Percentiles rank a stretch among this genome's conserved stretches.
Evolutionary conservation across 768 basidiomycete species (phyloP).

Genomic region (Kwoniella europaea): DNA sequence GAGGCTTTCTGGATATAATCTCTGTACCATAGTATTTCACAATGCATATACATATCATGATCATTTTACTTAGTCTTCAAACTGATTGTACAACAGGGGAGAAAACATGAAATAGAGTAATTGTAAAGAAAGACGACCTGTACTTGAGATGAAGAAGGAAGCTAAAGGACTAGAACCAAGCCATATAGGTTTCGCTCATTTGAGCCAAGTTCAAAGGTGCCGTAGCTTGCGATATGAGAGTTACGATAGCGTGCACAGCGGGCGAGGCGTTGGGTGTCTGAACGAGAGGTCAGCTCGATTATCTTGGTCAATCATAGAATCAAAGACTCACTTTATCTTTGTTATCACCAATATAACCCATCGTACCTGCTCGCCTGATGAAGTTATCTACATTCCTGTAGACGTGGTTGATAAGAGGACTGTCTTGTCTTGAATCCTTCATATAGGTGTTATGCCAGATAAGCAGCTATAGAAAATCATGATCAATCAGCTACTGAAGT

Average conservation of each 20-base stretch:
- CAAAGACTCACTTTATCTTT: conserved; percentile 48
- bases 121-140: too few species aligned
- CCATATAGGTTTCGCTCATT: conserved; percentile 81
- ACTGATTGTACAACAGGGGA: background rate
- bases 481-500: conserved; percentile 34
- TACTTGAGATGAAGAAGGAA: too few species aligned
- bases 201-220: conserved; percentile 82
- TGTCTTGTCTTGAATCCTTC: conserved; percentile 51
- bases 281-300: conserved; percentile 14
- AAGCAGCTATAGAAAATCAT: conserved; percentile 26
- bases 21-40: background rate
- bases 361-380: conserved; percentile 49
- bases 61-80: background rate
- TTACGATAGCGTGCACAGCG: conserved; percentile 74
- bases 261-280: conserved; percentile 66
- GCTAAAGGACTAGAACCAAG: conserved; percentile 66
- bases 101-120: background rate
- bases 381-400: conserved; percentile 53
- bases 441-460: conserved; percentile 48
- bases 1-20: background rate
- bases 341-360: conserved; percentile 53
- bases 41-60: conserved; percentile 2
- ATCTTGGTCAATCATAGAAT: background rate
- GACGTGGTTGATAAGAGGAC: conserved; percentile 46
- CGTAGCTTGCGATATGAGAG: conserved; percentile 81